Evolutionary conservation across 495 filamentous ascomycete species (phyloP), one percentile per base, ranked within the genome.

Genomic region (Mytilinidion resinicola): DNA sequence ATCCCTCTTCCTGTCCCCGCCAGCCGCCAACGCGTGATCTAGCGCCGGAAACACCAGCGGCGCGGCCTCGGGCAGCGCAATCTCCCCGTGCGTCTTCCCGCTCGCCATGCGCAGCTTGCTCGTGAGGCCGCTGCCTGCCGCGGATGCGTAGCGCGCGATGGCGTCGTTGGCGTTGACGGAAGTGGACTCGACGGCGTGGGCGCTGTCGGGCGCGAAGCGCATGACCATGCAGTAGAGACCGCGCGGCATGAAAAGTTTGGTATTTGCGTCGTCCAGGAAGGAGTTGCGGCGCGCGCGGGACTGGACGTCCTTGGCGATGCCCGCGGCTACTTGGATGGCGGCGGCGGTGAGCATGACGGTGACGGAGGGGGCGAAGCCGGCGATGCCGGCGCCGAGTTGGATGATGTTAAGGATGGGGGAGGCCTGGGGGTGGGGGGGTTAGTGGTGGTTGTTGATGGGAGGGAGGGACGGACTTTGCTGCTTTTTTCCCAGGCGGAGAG

Each of bases 221-320:
- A 86, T 81, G 36, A 86, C 70, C 5, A 85, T 66, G 53, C 77
- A 80, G 66, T 77, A 84, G 0, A 85, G 73, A 7, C 83, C 83
- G 15, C 76, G 78, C 0, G 83, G 83, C 33, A 71, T 72, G 70
- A 85, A 85, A 44, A 83, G 74, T 36, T 79, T 72, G 7, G 77
- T 68, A 68, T 85, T 85, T 65, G 82, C 77, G 51, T 74, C 72
- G 39, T 78, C 72, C 14, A 86, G 74, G 70, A 79, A 85, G 1
- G 55, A 70, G 54, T 83, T 85, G 5, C 78, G 76, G 46, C 80
- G 77, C 50, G 46, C 47, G 9, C 59, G 57, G 10, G 30, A 51
- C 56, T 69, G 66, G 25, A 57, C 67, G 71, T 57, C 69, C 51
- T 53, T 74, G 64, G 15, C 72, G 54, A 51, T 78, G 70, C 8